phyloP scores from a whole-genome alignment of 208 protist genomes.

The Naegleria lovaniensis region DNA sequence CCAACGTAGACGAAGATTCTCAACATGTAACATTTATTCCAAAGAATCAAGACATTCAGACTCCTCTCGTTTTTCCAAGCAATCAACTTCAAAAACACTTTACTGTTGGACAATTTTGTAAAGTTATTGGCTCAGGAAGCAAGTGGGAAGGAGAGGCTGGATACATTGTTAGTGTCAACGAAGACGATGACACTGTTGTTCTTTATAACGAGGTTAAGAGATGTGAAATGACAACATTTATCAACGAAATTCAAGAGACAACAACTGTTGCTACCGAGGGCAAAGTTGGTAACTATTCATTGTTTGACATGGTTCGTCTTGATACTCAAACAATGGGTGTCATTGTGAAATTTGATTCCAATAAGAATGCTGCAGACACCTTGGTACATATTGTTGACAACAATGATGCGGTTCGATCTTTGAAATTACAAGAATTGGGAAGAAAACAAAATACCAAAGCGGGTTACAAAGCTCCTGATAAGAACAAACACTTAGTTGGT shows the following conservation, averaged over 20 bases:
- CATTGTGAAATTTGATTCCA: conserved; percentile 52
- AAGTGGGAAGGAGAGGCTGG: conserved; percentile 57
- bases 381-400: conserved; percentile 53
- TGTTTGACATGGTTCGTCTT: conserved; percentile 56
- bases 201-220: conserved; percentile 44
- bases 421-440: conserved; percentile 47
- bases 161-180: conserved; percentile 48
- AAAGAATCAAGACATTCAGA: conserved; percentile 39
- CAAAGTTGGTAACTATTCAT: conserved; percentile 45
- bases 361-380: conserved; percentile 27
- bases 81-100: conserved; percentile 55
- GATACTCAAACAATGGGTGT: conserved; percentile 46
- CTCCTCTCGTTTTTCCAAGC: conserved; percentile 30
- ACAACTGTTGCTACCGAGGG: conserved; percentile 34
- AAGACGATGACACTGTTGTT: conserved; percentile 37
- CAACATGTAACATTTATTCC: conserved; percentile 37
- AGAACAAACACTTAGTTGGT: conserved; percentile 36
- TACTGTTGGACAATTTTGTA: conserved; percentile 50
- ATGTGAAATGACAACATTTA: conserved; percentile 47
- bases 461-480: conserved; percentile 36
- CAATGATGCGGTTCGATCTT: conserved; percentile 19
- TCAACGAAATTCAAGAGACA: conserved; percentile 47
- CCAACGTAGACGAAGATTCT: conserved; percentile 43
- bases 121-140: conserved; percentile 47
- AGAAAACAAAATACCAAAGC: conserved; percentile 37